Base-by-base conservation (phyloP, 495 filamentous ascomycete genomes). In the Mytilinidion resinicola region DNA sequence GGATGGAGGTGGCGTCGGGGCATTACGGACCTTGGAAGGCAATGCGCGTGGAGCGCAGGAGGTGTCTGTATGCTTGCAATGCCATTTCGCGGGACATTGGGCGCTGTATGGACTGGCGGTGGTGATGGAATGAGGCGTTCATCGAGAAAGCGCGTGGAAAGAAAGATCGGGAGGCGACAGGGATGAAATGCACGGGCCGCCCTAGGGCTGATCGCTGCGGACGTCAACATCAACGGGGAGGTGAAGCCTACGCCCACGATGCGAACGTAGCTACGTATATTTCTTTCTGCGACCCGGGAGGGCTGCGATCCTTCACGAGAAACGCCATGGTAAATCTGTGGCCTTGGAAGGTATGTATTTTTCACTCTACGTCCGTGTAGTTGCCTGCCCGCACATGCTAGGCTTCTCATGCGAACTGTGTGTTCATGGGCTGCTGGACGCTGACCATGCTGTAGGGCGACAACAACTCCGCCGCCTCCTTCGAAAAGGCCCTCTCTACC, bases 401-500 rank as follows among this genome's bases (percentile, higher is more conserved):
- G 25, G 14, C 9, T 49, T 19, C 46, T 25, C 25, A 20, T 30
- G 25, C 19, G 17, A 50, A 15, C 34, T 53, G 37, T 25, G 35
- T 21, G 11, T 12, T 30, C 43, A 20, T 17, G 38, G 6, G n/a
- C 6, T 36, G 12, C n/a, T 9, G 19, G 15, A 48, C 9, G n/a
- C 34, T 34, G 35, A 54, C 41, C 30, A 48, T 30, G 8, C 19
- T 34, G 38, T n/a, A 95, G 89, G 83, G 86, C 73, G 81, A 90
- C 58, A 83, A 88, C 65, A 86, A 81, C 70, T 96, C 91, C 63
- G 87, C 92, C 1, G 92, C 91, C 39, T 87, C 84, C 5, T 98
- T 97, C 66, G 93, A 98, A 72, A 95, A 90, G 74, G 82, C 86
- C 0, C 85, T 98, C 42, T 86, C 88, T 14, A 80, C 82, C 10